These are phyloP conservation scores for Ceratobasidium theobromae DNA, from an alignment of 1,284 basidiomycete species.

Conservation along the genomic window DNA sequence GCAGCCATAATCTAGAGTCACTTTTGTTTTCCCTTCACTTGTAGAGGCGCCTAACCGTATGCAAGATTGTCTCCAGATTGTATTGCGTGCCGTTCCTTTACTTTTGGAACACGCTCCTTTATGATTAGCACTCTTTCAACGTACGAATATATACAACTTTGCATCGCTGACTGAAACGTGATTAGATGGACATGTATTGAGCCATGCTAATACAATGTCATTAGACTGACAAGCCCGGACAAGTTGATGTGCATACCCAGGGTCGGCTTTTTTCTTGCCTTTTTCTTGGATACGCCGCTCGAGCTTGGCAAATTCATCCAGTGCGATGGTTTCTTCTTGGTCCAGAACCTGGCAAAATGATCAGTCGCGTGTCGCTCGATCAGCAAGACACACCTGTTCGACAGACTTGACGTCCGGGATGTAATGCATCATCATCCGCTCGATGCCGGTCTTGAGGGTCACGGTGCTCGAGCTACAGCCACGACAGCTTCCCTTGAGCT, in stretches of 20 bases:
- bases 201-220: constrained; percentile 56
- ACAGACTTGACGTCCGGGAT: constrained; percentile 98
- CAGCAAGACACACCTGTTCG: constrained; percentile 69
- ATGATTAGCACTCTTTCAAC: too few species aligned
- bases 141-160: too few species aligned
- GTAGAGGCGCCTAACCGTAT: neutral
- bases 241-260: constrained; percentile 45
- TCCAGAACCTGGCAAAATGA: constrained; percentile 68
- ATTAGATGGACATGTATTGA: constrained; percentile 63
- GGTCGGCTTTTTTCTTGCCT: constrained; percentile 46
- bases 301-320: constrained; percentile 90
- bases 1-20: constrained; percentile 19
- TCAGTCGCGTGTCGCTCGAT: neutral
- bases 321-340: constrained; percentile 84
- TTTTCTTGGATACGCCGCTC: constrained; percentile 70
- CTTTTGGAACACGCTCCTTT: too few species aligned
- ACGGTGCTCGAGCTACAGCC: constrained; percentile 93
- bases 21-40: constrained; percentile 7
- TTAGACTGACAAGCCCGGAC: constrained; percentile 11
- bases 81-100: constrained; percentile 2
- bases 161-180: too few species aligned
- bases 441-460: constrained; percentile 93
- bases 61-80: neutral
- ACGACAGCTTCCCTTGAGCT: constrained; percentile 94
- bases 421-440: constrained; percentile 99